A percentile compares a stretch with the other conserved stretches of the same genome.
Conservation (phyloP, 441 rosid species). For the Macaranga tanarius region DNA sequence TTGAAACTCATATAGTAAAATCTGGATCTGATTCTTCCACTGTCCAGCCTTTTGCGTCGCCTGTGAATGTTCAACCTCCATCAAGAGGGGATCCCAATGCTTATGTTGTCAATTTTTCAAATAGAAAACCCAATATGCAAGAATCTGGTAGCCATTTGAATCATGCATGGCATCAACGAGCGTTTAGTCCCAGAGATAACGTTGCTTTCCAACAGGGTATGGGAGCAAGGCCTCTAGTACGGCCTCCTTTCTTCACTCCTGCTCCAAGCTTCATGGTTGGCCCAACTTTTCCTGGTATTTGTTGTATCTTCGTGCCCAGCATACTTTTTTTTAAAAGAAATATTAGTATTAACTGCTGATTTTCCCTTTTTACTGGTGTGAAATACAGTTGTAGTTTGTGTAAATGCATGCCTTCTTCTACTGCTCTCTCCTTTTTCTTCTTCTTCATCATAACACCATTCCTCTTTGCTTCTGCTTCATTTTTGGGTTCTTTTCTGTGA, state of each 20-base stretch:
- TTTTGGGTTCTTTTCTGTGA: conserved; percentile 9
- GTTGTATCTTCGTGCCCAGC: conserved; percentile 17
- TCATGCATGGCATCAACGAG: conserved; percentile 64
- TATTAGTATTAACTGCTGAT: not conserved
- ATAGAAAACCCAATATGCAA: conserved; percentile 49
- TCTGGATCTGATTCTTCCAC: conserved; percentile 57
- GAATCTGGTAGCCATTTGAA: conserved; percentile 47
- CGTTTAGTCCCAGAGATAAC: conserved; percentile 56
- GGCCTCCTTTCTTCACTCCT: conserved; percentile 63
- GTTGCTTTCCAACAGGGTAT: conserved; percentile 55
- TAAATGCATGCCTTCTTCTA: not conserved
- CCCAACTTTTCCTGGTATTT: conserved; percentile 74
- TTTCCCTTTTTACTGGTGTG: not conserved
- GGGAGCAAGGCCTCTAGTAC: conserved; percentile 64
- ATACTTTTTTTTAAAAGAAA: conserved; percentile 12
- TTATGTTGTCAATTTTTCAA: conserved; percentile 39
- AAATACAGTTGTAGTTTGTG: not conserved
- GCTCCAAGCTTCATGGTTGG: conserved; percentile 72
- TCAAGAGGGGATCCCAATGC: conserved; percentile 63
- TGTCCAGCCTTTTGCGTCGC: conserved; percentile 57
- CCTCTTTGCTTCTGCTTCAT: not conserved
- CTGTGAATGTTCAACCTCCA: conserved; percentile 51
- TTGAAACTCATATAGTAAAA: conserved; percentile 57
- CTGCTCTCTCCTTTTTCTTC: not conserved
- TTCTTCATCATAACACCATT: not conserved